Percentiles rank a stretch among this genome's conserved stretches.
phyloP scores from a whole-genome alignment of 2,329 filamentous ascomycete species.

The Cercospora sojina region DNA sequence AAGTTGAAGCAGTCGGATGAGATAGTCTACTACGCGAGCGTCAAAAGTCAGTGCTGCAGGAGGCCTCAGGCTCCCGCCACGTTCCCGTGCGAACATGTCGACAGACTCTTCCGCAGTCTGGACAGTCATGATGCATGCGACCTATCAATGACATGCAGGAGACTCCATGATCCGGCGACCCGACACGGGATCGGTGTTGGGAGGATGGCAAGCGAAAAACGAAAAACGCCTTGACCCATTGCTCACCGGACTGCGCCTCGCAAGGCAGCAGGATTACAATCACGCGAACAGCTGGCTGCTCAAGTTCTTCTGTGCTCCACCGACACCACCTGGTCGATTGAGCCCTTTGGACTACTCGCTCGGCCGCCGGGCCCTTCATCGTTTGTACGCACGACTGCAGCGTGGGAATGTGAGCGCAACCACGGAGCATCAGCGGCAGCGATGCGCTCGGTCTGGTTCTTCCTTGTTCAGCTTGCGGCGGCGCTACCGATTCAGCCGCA shows the following conservation, averaged over 20 bases:
- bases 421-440: conserved; percentile 2
- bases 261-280: conserved; percentile 11
- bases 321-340: background rate
- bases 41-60: background rate
- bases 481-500: conserved; percentile 18
- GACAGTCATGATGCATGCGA: background rate
- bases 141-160: background rate
- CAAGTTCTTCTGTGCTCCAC: background rate
- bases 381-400: background rate
- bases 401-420: conserved; percentile 1
- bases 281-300: conserved; percentile 15
- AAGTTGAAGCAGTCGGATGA: background rate
- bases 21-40: background rate
- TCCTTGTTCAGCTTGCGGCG: conserved; percentile 24
- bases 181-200: background rate
- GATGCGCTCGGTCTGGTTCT: conserved; percentile 32
- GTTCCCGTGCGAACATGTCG: background rate
- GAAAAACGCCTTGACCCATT: conserved; percentile 4
- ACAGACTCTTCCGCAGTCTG: background rate
- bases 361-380: background rate
- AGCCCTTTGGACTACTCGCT: background rate
- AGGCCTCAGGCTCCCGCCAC: background rate
- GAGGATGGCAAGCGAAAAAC: background rate
- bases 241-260: conserved; percentile 15
- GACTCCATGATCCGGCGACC: background rate